Base-by-base conservation (phyloP, 2,329 filamentous ascomycete species). In the Diaporthe citriasiana region DNA sequence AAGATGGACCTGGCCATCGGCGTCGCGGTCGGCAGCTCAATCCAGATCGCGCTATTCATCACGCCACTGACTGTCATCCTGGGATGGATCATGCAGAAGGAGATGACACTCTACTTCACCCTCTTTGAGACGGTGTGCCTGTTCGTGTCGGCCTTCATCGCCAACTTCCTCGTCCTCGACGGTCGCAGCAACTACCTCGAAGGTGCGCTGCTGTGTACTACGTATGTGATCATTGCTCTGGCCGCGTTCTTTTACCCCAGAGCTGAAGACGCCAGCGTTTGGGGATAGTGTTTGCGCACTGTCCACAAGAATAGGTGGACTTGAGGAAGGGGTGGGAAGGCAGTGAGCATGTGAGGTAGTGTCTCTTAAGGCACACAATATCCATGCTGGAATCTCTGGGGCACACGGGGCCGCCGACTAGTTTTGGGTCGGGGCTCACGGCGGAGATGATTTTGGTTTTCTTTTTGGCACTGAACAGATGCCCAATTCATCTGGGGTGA, bases 121-220 rank as follows among this genome's bases (percentile, higher is more conserved):
- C 88, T 95, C 65, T 97, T 97, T 83, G 94, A 97, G 88, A 97
- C 94, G 0, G 93, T 97, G 30, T 94, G 93, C 73, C 89, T 97
- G 79, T 97, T 97, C 82, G 91, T 96, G 69, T 93, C 91, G 69
- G 92, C 95, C 10, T 92, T 97, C 77, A 95, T 97, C 76, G 94
- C 96, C 83, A 97, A 96, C 83, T 97, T 97, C 81, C 84, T 97
- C 74, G 94, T 97, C 65, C 86, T 96, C 75, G 95, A 97, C 79
- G 94, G 94, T 15, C 89, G 95, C 81, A 95, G 92, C 81, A 97
- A 97, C 81, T 97, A 97, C 79, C 89, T 97, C 17, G 94, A 97
- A 84, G 94, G 94, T 19, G 92, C 92, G 1, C 81, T 94, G 55
- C 82, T 94, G 38, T 91, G 90, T 77, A 89, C 91, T 0, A 90